phyloP scores from a whole-genome alignment of 208 protist species.

The Acanthamoeba lenticulata region DNA sequence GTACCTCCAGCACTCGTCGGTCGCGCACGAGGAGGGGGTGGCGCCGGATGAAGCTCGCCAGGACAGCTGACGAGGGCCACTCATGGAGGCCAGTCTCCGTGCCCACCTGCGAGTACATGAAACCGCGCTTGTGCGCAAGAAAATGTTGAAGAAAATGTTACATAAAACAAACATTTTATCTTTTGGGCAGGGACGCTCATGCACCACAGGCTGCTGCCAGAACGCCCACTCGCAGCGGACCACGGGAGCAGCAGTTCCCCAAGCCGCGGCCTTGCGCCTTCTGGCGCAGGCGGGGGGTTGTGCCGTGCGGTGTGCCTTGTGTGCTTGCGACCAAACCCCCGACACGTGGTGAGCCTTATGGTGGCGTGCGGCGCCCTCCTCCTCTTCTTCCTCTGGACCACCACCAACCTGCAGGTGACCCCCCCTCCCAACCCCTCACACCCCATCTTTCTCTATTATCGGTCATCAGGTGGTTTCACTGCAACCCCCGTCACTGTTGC shows the following conservation, averaged over 20 bases:
- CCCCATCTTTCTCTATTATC: background rate
- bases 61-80: background rate
- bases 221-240: too few species aligned
- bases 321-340: background rate
- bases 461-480: background rate
- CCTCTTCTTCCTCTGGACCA: background rate
- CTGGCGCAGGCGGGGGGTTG: too few species aligned
- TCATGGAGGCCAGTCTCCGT: background rate
- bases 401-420: constrained; percentile 8
- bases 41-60: background rate
- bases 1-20: constrained; percentile 5
- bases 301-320: background rate
- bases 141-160: too few species aligned
- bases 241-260: too few species aligned
- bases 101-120: background rate
- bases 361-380: background rate
- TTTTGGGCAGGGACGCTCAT: too few species aligned
- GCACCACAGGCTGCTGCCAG: too few species aligned
- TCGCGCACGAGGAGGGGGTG: background rate
- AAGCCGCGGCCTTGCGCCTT: too few species aligned
- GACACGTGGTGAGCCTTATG: background rate
- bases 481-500: too few species aligned
- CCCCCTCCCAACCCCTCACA: background rate
- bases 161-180: too few species aligned
- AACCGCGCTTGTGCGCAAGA: background rate